Base-by-base conservation (phyloP, 345 rosid species). In the Psidium guajava region DNA sequence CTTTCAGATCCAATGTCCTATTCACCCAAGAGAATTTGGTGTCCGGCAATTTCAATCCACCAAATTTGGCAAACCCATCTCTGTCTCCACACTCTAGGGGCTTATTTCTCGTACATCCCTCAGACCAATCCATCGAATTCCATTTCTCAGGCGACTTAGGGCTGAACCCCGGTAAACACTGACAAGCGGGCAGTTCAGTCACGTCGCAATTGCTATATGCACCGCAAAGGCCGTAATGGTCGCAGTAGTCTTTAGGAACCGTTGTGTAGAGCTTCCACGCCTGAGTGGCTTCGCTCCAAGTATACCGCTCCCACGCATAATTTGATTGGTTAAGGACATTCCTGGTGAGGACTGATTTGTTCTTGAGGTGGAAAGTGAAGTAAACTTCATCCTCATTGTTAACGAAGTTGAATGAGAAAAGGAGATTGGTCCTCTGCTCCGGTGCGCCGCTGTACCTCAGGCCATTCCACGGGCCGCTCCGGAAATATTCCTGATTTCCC, bases 401-500 rank as follows among this genome's bases (percentile, higher is more conserved):
- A 5, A 90, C 84, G 83, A 93, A 91, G 42, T 36, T 28, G 81
- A 84, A 90, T 10, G 55, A 59, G 16, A 92, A 87, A 80, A 85
- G 22, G 53, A 87, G 82, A 54, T 90, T 82, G 25, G 88, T 57
- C 81, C 83, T 58, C 87, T 87, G 88, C 56, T 88, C 90, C 13
- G 93, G 92, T 4, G 88, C 89, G 16, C 93, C 95, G 83, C 93
- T 90, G 83, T 89, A 91, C 84, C 91, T 85, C 10, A 64, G 16
- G 8, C 94, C 95, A 84, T 91, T 91, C 95, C 94, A 93, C 0
- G 92, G 89, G 18, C 94, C 94, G 14, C 91, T 89, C 1, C 94
- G 83, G 55, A 89, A 90, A 42, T 54, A 42, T 47, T 28, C 82
- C 21, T 50, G 14, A 18, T 83, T 59, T 16, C 88, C 83, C 16